Conservation (phyloP, 176 grass and related monocot genomes). For the Puya raimondii region DNA sequence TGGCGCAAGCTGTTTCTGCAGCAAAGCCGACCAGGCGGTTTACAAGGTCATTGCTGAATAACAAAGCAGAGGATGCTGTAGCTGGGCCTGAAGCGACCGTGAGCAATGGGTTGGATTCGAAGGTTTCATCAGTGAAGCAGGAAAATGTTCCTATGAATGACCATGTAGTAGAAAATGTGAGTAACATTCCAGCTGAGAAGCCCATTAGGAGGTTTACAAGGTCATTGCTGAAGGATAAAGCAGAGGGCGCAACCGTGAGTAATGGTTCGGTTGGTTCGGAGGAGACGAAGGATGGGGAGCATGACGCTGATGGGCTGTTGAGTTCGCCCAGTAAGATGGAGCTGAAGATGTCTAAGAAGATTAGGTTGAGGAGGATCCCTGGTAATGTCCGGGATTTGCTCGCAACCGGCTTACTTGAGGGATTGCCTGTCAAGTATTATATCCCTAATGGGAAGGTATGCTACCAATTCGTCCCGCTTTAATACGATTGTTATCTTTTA, state of each 20-base stretch:
- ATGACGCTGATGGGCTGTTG: neutral
- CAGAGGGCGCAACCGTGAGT: neutral
- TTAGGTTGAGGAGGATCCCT: slow-evolving; percentile 36
- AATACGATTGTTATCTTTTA: too few relatives aligned
- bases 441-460: slow-evolving; percentile 62
- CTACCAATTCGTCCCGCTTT: neutral
- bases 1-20: neutral
- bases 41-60: slow-evolving; percentile 55
- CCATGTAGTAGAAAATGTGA: neutral
- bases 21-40: slow-evolving; percentile 27
- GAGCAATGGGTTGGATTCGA: slow-evolving; percentile 3
- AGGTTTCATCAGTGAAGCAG: neutral
- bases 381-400: slow-evolving; percentile 64
- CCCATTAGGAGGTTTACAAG: slow-evolving; percentile 14
- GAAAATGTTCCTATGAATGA: neutral
- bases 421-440: slow-evolving; percentile 74
- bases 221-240: slow-evolving; percentile 6
- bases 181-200: neutral
- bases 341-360: slow-evolving; percentile 55
- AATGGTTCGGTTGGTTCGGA: slow-evolving; percentile 10
- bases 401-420: slow-evolving; percentile 75
- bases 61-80: slow-evolving; percentile 9
- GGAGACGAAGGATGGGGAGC: slow-evolving; percentile 1
- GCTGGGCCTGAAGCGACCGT: slow-evolving; percentile 20
- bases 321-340: slow-evolving; percentile 34